Evolutionary conservation across 75 land plant species (phyloP).

Genomic region (Picea sitchensis): DNA sequence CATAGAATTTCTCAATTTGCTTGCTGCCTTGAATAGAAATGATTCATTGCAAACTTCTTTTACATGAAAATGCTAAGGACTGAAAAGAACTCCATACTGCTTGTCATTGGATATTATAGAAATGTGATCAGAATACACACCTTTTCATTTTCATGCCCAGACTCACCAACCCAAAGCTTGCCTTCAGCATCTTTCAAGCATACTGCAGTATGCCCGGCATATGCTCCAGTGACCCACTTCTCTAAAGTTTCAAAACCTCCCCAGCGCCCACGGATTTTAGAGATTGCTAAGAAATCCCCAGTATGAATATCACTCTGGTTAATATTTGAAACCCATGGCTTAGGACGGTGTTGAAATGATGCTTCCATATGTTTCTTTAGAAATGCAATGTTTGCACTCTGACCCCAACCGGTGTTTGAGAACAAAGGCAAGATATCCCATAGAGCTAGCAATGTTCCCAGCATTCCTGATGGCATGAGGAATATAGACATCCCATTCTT

Average conservation of each 20-base stretch:
- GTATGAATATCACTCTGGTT: conserved; percentile 75
- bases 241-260: conserved; percentile 97
- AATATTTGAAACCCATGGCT: conserved; percentile 55
- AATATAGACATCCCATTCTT: conserved; percentile 86
- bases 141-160: conserved; percentile 93
- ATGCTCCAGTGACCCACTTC: conserved; percentile 97
- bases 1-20: background rate
- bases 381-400: conserved; percentile 74
- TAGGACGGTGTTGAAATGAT: conserved; percentile 57
- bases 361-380: conserved; percentile 88
- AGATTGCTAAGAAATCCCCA: conserved; percentile 89
- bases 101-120: background rate
- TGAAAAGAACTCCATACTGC: background rate
- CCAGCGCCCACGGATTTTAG: conserved; percentile 96
- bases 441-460: conserved; percentile 78
- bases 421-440: conserved; percentile 85
- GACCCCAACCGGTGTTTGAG: conserved; percentile 84
- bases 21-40: background rate
- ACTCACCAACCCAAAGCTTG: conserved; percentile 95
- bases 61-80: background rate
- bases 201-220: conserved; percentile 94
- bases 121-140: conserved; percentile 26
- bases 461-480: conserved; percentile 95
- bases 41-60: background rate
- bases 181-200: conserved; percentile 81